Evolutionary conservation across 768 basidiomycete genomes (phyloP).

Genomic region (Kwoniella dendrophila): DNA sequence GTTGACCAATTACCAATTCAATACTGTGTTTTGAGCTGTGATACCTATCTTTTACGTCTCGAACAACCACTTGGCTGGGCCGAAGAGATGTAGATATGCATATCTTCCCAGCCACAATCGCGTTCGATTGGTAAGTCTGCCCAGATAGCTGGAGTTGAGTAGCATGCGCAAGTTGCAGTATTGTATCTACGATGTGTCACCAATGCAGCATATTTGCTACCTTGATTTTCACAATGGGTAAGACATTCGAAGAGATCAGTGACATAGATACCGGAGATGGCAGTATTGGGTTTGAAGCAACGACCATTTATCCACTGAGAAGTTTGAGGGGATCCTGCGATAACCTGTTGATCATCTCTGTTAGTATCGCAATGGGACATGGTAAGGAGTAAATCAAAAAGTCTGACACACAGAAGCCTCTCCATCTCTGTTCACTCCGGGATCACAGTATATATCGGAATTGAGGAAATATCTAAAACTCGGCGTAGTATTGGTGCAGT

Average conservation of each 20-base stretch:
- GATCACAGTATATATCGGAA: not conserved
- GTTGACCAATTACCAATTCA: too few relatives aligned
- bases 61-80: not conserved
- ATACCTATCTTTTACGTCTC: not conserved
- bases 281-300: too few relatives aligned
- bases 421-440: not conserved
- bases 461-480: not conserved
- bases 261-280: too few relatives aligned
- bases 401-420: not conserved
- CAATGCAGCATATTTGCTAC: too few relatives aligned
- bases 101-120: not conserved
- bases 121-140: not conserved
- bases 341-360: too few relatives aligned
- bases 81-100: not conserved
- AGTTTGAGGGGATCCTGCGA: too few relatives aligned
- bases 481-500: not conserved
- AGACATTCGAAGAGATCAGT: too few relatives aligned
- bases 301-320: too few relatives aligned
- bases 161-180: not conserved
- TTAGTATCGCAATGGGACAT: too few relatives aligned
- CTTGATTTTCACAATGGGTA: too few relatives aligned
- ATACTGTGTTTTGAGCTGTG: too few relatives aligned
- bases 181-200: not conserved
- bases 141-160: not conserved
- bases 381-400: not conserved